Evolutionary conservation across 108 stramenopile genomes (phyloP).

Genomic region (Pseudonitzschia delicatissima): DNA sequence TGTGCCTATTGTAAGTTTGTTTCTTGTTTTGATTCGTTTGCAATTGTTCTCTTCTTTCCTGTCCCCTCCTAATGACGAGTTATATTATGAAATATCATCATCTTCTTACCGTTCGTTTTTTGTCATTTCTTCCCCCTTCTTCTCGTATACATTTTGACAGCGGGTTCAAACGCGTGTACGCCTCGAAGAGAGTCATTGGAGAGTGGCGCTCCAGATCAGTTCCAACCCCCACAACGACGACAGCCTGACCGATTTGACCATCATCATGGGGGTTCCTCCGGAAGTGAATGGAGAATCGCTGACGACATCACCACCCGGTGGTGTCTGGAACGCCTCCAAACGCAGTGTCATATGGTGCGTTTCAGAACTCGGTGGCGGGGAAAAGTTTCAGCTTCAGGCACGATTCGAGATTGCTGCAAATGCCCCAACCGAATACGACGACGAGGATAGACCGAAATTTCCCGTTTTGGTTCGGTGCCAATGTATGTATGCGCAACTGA

Average conservation of each 20-base stretch:
- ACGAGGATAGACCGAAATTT: slow-evolving; percentile 60
- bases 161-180: slow-evolving; percentile 79
- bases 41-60: slow-evolving; percentile 4
- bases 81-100: not conserved
- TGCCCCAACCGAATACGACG: slow-evolving; percentile 15
- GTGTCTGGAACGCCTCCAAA: slow-evolving; percentile 79
- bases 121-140: not conserved
- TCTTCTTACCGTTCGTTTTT: slow-evolving; percentile 6
- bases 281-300: slow-evolving; percentile 64
- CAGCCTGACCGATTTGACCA: slow-evolving; percentile 72
- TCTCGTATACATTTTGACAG: slow-evolving; percentile 22
- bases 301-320: slow-evolving; percentile 77
- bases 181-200: slow-evolving; percentile 51
- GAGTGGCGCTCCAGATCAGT: slow-evolving; percentile 85
- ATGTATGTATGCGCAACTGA: slow-evolving; percentile 76
- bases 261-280: slow-evolving; percentile 78
- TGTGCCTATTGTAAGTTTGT: slow-evolving; percentile 78
- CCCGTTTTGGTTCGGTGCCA: slow-evolving; percentile 80
- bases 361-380: slow-evolving; percentile 71
- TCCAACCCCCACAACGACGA: slow-evolving; percentile 85
- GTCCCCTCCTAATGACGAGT: not conserved
- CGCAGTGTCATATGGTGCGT: slow-evolving; percentile 86
- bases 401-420: slow-evolving; percentile 58
- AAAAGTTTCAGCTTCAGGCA: slow-evolving; percentile 86
- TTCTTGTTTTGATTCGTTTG: slow-evolving; percentile 6